Percentiles rank a stretch among this genome's conserved stretches.
Conservation (phyloP, 2,329 filamentous ascomycete genomes). For the Periconia macrospinosa region DNA sequence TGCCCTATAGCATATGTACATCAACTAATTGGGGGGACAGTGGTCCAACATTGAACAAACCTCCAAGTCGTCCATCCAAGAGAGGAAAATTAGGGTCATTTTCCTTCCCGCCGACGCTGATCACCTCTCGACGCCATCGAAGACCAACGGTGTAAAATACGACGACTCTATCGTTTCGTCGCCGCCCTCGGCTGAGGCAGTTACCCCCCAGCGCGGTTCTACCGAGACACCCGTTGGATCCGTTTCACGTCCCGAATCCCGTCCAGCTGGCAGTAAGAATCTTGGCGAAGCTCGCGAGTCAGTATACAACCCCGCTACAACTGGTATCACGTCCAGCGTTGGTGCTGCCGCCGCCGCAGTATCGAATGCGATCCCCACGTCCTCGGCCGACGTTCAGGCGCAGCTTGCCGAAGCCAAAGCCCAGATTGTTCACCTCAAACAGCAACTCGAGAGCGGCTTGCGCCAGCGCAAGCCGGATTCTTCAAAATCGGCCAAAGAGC, state of each 20-base stretch:
- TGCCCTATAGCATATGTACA: neutral
- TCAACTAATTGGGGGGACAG: conserved; percentile 48
- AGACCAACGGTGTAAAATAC: conserved; percentile 38
- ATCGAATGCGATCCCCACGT: conserved; percentile 51
- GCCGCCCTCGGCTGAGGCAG: conserved; percentile 57
- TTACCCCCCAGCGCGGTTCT: conserved; percentile 48
- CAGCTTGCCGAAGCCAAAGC: conserved; percentile 77
- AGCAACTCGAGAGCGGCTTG: conserved; percentile 67
- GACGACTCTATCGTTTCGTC: conserved; percentile 43
- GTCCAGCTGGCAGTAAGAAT: conserved; percentile 43
- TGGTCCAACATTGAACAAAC: conserved; percentile 75
- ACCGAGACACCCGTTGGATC: conserved; percentile 37
- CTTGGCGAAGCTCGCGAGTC: conserved; percentile 46
- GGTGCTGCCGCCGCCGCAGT: conserved; percentile 53
- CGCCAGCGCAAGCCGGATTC: conserved; percentile 73
- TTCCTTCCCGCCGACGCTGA: conserved; percentile 70
- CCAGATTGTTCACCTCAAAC: conserved; percentile 68
- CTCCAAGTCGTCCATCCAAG: conserved; percentile 77
- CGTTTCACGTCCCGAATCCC: conserved; percentile 43
- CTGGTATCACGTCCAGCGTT: conserved; percentile 41
- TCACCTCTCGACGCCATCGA: conserved; percentile 30
- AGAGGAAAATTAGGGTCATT: conserved; percentile 92
- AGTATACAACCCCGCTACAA: conserved; percentile 44
- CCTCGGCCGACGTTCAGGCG: conserved; percentile 66
- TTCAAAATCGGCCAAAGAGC: conserved; percentile 54